A percentile compares a stretch with the other conserved stretches of the same genome.
Conservation (phyloP, 768 basidiomycete species). For the Lactarius sp. region DNA sequence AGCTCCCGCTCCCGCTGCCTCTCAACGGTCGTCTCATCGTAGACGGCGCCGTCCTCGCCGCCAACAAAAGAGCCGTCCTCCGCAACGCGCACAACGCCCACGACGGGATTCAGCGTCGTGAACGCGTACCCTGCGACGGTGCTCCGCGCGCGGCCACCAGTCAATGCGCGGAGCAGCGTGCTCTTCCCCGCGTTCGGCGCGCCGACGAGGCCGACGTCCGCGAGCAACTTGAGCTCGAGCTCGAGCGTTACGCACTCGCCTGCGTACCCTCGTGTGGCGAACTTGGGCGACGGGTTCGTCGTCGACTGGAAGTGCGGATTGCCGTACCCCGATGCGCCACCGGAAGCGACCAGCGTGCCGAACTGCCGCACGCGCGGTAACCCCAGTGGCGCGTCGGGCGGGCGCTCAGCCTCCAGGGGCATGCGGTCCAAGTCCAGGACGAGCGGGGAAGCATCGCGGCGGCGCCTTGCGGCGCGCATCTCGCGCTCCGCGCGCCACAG, state of each 20-base stretch:
- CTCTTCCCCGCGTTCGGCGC: slow-evolving; percentile 95
- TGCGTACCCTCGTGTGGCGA: slow-evolving; percentile 70
- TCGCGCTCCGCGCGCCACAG: slow-evolving; percentile 59
- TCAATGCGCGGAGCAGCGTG: slow-evolving; percentile 85
- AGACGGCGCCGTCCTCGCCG: slow-evolving; percentile 43
- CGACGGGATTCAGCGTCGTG: slow-evolving; percentile 91
- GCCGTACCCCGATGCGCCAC: slow-evolving; percentile 79
- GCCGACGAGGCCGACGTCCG: slow-evolving; percentile 94
- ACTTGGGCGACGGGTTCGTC: slow-evolving; percentile 75
- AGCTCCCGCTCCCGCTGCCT: slow-evolving; percentile 40
- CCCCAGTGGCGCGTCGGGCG: slow-evolving; percentile 60
- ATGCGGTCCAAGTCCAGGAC: slow-evolving; percentile 55
- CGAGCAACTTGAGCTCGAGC: slow-evolving; percentile 88
- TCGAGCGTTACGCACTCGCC: slow-evolving; percentile 79
- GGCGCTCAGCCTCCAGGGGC: slow-evolving; percentile 36
- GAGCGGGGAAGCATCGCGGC: slow-evolving; percentile 41
- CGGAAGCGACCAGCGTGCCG: slow-evolving; percentile 66
- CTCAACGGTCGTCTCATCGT: slow-evolving; percentile 66
- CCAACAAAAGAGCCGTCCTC: slow-evolving; percentile 76
- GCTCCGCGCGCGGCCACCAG: slow-evolving; percentile 75
- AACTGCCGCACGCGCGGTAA: slow-evolving; percentile 46
- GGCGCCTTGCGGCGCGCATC: slow-evolving; percentile 44
- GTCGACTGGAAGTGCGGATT: slow-evolving; percentile 80
- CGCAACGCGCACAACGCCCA: slow-evolving; percentile 83
- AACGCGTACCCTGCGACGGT: slow-evolving; percentile 73